Evolutionary conservation across 306 rosid species (phyloP).

Genomic region (Trifolium dubium): DNA sequence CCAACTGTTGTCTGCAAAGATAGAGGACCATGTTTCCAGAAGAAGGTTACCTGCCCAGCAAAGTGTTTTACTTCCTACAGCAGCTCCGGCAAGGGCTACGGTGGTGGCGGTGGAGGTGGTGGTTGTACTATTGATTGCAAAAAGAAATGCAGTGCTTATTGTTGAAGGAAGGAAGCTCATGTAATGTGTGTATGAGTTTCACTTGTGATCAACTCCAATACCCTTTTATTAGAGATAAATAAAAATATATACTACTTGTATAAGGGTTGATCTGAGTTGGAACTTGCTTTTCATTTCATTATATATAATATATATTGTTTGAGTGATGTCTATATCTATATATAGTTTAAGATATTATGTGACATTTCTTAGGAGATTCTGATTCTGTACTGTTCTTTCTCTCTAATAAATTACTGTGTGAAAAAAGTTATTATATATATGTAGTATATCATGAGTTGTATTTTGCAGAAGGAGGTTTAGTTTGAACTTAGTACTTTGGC

Average conservation of each 20-base stretch:
- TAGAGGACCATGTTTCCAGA: constrained; percentile 77
- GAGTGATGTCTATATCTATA: not conserved
- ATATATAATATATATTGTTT: not conserved
- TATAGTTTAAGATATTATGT: constrained; percentile 6
- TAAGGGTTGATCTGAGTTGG: constrained; percentile 34
- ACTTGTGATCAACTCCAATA: not conserved
- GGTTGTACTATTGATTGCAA: constrained; percentile 84
- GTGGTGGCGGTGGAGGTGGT: constrained; percentile 84
- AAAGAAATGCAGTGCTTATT: constrained; percentile 69
- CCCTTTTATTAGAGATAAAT: not conserved
- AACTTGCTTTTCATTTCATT: constrained; percentile 3
- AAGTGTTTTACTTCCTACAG: constrained; percentile 77
- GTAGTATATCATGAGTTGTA: not conserved
- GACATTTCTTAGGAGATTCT: not conserved
- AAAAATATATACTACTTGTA: not conserved
- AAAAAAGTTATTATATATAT: not conserved
- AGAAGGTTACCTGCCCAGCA: constrained; percentile 79
- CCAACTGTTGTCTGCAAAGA: constrained; percentile 64
- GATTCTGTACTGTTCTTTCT: not conserved
- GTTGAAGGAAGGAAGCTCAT: constrained; percentile 44
- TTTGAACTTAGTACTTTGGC: not conserved
- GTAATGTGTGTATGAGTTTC: not conserved
- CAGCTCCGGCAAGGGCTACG: constrained; percentile 73
- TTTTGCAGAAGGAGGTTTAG: not conserved
- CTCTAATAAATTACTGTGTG: not conserved